phyloP scores from a whole-genome alignment of 371 early-diverging fungal species.

The Syncephalastrum racemosum region DNA sequence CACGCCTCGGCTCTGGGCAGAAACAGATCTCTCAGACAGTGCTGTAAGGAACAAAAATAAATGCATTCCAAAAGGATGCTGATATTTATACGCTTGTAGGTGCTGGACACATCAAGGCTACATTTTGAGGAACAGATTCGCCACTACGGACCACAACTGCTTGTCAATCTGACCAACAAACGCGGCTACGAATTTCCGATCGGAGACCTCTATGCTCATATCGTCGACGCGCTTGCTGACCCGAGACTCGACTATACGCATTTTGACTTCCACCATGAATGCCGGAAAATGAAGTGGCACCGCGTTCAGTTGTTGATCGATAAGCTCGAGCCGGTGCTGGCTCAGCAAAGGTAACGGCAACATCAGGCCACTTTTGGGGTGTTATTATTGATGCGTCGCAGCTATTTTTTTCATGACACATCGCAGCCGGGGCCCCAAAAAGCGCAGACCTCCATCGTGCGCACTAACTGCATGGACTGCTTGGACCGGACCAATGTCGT shows the following conservation, averaged over 20 bases:
- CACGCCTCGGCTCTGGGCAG: slow-evolving; percentile 74
- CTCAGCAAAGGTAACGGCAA: slow-evolving; percentile 60
- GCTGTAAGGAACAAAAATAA: background rate
- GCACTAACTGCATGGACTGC: slow-evolving; percentile 99
- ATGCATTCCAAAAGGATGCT: background rate
- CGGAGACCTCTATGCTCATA: slow-evolving; percentile 68
- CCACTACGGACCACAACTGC: slow-evolving; percentile 77
- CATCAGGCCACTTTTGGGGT: background rate
- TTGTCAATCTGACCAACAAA: slow-evolving; percentile 90
- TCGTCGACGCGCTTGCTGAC: slow-evolving; percentile 48
- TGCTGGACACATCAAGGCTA: slow-evolving; percentile 44
- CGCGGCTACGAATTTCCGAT: slow-evolving; percentile 84
- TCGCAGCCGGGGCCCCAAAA: slow-evolving; percentile 11
- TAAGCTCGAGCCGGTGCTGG: slow-evolving; percentile 61
- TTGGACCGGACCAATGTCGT: slow-evolving; percentile 99
- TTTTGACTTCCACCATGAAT: slow-evolving; percentile 97
- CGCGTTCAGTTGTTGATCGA: slow-evolving; percentile 76
- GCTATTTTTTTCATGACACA: slow-evolving; percentile 2
- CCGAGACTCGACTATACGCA: slow-evolving; percentile 70
- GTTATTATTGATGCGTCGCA: background rate
- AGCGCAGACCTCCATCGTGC: slow-evolving; percentile 79
- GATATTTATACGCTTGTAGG: slow-evolving; percentile 12
- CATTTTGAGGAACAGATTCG: slow-evolving; percentile 72
- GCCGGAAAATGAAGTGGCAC: slow-evolving; percentile 87
- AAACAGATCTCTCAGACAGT: slow-evolving; percentile 37